These are phyloP conservation scores for Paspalum vaginatum DNA, from an alignment of 176 grass and related monocot genomes.

Conservation along the genomic window DNA sequence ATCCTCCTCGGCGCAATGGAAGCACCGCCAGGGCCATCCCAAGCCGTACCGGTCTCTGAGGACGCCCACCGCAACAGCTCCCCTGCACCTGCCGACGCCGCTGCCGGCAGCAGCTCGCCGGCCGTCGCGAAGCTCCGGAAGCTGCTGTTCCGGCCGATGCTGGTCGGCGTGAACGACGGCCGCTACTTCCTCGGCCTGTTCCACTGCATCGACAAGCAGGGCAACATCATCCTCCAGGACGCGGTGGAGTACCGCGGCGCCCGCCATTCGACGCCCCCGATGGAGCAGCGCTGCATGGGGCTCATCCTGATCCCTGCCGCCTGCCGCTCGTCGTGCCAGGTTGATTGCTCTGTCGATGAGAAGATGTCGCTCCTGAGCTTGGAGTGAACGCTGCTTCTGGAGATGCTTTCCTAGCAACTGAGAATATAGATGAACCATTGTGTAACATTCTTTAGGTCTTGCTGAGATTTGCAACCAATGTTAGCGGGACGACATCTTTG, in stretches of 20 bases:
- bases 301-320: constrained; percentile 81
- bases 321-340: constrained; percentile 84
- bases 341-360: constrained; percentile 79
- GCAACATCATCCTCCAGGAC: constrained; percentile 94
- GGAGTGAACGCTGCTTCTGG: constrained; percentile 42
- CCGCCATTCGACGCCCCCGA: constrained; percentile 35
- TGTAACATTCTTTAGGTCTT: background rate
- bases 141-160: constrained; percentile 73
- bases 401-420: background rate
- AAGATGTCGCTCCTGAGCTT: constrained; percentile 71
- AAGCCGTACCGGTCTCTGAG: background rate
- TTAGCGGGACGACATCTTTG: background rate
- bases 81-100: background rate
- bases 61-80: constrained; percentile 23
- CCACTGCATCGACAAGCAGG: constrained; percentile 94
- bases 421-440: constrained; percentile 22
- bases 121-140: constrained; percentile 66
- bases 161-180: constrained; percentile 76
- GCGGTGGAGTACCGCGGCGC: constrained; percentile 78
- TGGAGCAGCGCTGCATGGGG: constrained; percentile 77
- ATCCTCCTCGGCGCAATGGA: constrained; percentile 37
- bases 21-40: constrained; percentile 5
- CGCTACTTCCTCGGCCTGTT: constrained; percentile 85
- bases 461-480: background rate
- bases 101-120: constrained; percentile 46